A percentile compares a stretch with the other conserved stretches of the same genome.
phyloP scores from a whole-genome alignment of 768 basidiomycete genomes.

The Auricularia heimuer region DNA sequence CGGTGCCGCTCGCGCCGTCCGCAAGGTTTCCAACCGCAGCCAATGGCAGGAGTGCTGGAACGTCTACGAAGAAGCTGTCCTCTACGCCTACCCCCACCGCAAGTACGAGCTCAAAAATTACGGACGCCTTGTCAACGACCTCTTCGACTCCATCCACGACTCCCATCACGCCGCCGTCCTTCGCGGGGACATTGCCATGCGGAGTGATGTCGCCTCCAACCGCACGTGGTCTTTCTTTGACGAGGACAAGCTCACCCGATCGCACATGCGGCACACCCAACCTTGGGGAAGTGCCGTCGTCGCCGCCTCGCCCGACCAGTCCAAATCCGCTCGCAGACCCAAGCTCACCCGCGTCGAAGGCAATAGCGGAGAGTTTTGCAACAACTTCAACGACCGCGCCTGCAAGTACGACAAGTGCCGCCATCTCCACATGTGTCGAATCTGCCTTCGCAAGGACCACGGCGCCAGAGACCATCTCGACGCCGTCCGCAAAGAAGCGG shows the following conservation, averaged over 20 bases:
- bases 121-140: background rate
- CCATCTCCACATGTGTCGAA: background rate
- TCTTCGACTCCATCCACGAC: background rate
- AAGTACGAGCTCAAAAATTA: background rate
- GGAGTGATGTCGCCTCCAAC: background rate
- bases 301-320: background rate
- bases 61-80: background rate
- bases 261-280: background rate
- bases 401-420: background rate
- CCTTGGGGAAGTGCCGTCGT: background rate
- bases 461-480: background rate
- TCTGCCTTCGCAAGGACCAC: background rate
- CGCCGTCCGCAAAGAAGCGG: background rate
- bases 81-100: background rate
- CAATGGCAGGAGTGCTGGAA: background rate
- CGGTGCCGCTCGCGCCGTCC: background rate
- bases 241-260: background rate
- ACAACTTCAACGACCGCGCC: background rate
- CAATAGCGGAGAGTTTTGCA: background rate
- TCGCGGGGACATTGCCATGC: background rate
- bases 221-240: background rate
- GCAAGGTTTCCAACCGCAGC: background rate
- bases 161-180: background rate
- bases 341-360: background rate
- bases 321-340: background rate